Percentiles rank a stretch among this genome's conserved stretches.
Evolutionary conservation across 768 basidiomycete genomes (phyloP).

Genomic region (Boletus vinaceobasis): DNA sequence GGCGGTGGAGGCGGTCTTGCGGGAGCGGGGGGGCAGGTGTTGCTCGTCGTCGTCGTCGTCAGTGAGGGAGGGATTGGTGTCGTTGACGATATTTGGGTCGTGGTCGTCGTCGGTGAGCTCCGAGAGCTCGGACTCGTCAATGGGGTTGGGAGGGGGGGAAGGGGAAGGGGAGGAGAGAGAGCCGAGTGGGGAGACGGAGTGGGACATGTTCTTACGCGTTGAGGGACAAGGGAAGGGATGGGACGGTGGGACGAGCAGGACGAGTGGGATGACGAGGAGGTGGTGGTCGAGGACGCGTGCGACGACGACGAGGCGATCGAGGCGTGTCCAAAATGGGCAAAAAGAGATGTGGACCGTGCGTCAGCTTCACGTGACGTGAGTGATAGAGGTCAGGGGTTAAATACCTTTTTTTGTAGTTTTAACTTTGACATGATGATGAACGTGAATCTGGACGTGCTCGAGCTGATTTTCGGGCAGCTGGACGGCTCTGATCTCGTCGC

Average conservation of each 20-base stretch:
- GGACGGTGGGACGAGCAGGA: neutral
- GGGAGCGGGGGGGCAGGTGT: conserved; percentile 13
- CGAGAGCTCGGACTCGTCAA: conserved; percentile 70
- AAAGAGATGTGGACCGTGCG: conserved; percentile 22
- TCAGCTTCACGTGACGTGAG: conserved; percentile 13
- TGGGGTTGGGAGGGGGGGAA: conserved; percentile 43
- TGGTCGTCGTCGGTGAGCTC: conserved; percentile 83
- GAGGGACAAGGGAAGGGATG: neutral
- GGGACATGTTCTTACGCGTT: conserved; percentile 15
- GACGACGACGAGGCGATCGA: conserved; percentile 25
- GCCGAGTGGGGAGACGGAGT: conserved; percentile 40
- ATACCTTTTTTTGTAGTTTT: neutral
- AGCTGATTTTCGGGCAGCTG: conserved; percentile 59
- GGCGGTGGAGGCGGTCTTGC: conserved; percentile 5
- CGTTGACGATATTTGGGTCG: conserved; percentile 38
- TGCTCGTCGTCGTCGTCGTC: conserved; percentile 22
- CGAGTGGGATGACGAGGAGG: neutral
- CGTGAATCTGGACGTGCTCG: conserved; percentile 69
- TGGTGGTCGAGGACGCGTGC: conserved; percentile 15
- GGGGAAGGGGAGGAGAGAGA: conserved; percentile 72
- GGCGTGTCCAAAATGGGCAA: conserved; percentile 12
- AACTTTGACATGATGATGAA: conserved; percentile 42
- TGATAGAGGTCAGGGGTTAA: conserved; percentile 5
- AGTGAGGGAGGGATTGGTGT: conserved; percentile 26
- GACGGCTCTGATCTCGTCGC: conserved; percentile 52